phyloP scores from a whole-genome alignment of 371 early-diverging fungal species.

The Lichtheimia ornata region DNA sequence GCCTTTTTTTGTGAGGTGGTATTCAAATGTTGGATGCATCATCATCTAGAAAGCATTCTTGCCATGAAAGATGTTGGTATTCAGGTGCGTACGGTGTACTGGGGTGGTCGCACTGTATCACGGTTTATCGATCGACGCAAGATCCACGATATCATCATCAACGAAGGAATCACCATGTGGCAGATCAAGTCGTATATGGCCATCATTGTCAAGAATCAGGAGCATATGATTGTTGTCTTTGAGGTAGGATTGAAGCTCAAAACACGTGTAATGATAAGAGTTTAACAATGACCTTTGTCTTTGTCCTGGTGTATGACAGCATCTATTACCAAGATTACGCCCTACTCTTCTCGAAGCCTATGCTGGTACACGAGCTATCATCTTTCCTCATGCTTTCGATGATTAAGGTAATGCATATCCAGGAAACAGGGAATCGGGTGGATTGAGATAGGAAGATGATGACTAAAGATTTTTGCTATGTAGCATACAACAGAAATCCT shows the following conservation, averaged over 20 bases:
- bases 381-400: constrained; percentile 38
- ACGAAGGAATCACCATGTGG: constrained; percentile 76
- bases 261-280: neutral
- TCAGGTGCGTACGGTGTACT: constrained; percentile 64
- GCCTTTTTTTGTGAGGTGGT: neutral
- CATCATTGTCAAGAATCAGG: constrained; percentile 62
- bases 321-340: constrained; percentile 54
- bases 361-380: constrained; percentile 55
- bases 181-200: constrained; percentile 78
- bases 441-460: too few relatives aligned
- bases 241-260: constrained; percentile 46
- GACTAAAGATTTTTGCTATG: too few relatives aligned
- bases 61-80: constrained; percentile 71
- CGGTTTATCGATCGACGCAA: constrained; percentile 65
- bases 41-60: constrained; percentile 57
- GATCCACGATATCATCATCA: constrained; percentile 70
- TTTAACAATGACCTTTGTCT: neutral
- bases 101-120: constrained; percentile 55
- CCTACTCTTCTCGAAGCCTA: constrained; percentile 57
- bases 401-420: too few relatives aligned
- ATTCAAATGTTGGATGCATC: neutral
- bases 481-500: too few relatives aligned
- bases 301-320: constrained; percentile 24
- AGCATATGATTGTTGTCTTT: constrained; percentile 70
- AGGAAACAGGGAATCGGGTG: too few relatives aligned